A percentile compares a stretch with the other conserved stretches of the same genome.
These are phyloP conservation scores for Trichoderma pleuroti DNA, from an alignment of 2,329 filamentous ascomycete genomes.

Conservation along the genomic window DNA sequence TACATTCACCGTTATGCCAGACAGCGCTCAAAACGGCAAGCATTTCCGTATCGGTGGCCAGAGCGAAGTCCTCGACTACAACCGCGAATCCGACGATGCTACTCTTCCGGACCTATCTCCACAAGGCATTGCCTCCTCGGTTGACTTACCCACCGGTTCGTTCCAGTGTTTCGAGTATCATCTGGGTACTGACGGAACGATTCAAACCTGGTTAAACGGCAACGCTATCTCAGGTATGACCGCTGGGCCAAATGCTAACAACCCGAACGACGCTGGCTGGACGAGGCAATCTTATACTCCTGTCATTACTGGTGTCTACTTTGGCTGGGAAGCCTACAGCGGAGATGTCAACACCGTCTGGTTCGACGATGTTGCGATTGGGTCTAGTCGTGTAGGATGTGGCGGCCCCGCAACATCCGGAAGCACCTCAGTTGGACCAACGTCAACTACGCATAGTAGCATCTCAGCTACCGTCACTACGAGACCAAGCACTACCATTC, in stretches of 20 bases:
- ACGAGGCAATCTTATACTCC: neutral
- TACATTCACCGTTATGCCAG: conserved; percentile 13
- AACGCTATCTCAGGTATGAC: conserved; percentile 2
- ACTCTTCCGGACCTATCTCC: conserved; percentile 12
- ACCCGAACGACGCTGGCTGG: conserved; percentile 13
- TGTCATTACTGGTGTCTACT: conserved; percentile 9
- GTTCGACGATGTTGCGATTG: conserved; percentile 9
- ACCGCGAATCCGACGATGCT: conserved; percentile 15
- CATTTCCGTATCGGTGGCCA: conserved; percentile 9
- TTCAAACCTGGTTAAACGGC: conserved; percentile 11
- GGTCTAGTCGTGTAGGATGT: conserved; percentile 7
- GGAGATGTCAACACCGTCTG: conserved; percentile 11
- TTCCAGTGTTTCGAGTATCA: conserved; percentile 15
- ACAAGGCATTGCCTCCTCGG: conserved; percentile 9
- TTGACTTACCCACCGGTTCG: conserved; percentile 6
- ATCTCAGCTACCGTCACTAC: neutral
- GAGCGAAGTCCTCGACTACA: conserved; percentile 12
- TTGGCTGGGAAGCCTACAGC: conserved; percentile 17
- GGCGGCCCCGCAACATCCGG: neutral
- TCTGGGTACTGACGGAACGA: conserved; percentile 8
- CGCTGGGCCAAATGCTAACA: neutral
- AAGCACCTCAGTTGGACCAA: neutral
- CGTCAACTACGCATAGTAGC: neutral
- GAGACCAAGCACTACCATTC: conserved; percentile 12
- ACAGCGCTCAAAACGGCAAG: neutral